Base-by-base conservation (phyloP, 129 eudicot genomes). In the Pittosporum tobira region DNA sequence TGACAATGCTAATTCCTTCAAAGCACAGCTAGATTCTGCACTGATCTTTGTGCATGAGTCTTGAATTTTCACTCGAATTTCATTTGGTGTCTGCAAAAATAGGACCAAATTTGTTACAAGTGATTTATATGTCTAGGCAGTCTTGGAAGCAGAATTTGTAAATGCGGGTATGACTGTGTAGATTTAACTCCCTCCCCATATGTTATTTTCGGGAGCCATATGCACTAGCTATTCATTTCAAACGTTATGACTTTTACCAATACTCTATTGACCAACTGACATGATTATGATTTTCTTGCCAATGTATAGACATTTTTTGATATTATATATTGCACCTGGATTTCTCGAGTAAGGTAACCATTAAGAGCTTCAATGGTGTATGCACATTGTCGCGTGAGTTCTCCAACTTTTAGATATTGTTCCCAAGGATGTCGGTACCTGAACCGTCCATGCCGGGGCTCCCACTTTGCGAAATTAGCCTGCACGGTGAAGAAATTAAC, bases 31-130 rank as follows among this genome's bases (percentile, higher is more conserved):
- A 0, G 76, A 75, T 53, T 88, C 91, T 0, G 48, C 38, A 71
- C 85, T 81, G 73, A 84, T 81, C 44, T 69, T 74, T 16, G 25
- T 72, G 75, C 95, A 88, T 1, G 81, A 61, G 49, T 77, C 85
- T 69, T 72, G 66, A 56, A 88, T 63, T 70, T 71, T 82, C 36
- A 42, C 65, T 20, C 64, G 63, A 11, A 72, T 54, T 59, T 81
- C 87, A 0, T 62, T 34, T 23, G 83, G 52, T 48, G 60, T 58
- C 91, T 88, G 77, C 44, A 40, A 21, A 42, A 20, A 34, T 40
- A 40, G 46, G 16, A 40, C 11, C 46, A 40, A 40, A 40, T 10
- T 6, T 40, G 16, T 40, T 40, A 14, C 3, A 12, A 40, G n/a
- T n/a, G n/a, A n/a, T n/a, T n/a, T n/a, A n/a, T n/a, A n/a, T n/a